Evolutionary conservation across 768 basidiomycete genomes (phyloP).

Genomic region (Pluteus cervinus): DNA sequence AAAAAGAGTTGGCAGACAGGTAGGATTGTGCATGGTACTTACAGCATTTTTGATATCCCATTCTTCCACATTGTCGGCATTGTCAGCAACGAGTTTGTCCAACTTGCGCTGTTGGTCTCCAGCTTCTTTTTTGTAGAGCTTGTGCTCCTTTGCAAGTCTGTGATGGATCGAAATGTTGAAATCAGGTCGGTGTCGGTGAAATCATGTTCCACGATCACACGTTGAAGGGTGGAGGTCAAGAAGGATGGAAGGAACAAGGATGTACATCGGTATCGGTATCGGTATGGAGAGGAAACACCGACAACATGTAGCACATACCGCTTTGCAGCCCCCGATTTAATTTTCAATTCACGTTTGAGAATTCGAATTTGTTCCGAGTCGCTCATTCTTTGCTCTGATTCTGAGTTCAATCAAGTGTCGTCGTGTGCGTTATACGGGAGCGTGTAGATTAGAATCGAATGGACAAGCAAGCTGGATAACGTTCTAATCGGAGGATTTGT

Average conservation of each 20-base stretch:
- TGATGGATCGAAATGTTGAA: background rate
- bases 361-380: too few species aligned
- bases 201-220: background rate
- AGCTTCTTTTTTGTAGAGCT: conserved; percentile 60
- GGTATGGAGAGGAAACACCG: conserved; percentile 9
- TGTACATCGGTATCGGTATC: conserved; percentile 10
- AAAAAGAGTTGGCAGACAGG: background rate
- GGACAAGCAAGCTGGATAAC: too few species aligned
- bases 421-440: too few species aligned
- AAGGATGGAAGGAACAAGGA: conserved; percentile 2
- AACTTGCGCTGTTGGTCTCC: conserved; percentile 50
- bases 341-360: conserved; percentile 81
- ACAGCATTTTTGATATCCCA: conserved; percentile 79
- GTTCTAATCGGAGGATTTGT: too few species aligned
- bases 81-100: conserved; percentile 55
- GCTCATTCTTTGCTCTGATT: too few species aligned
- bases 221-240: conserved; percentile 3
- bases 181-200: background rate
- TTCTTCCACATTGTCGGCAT: conserved; percentile 54
- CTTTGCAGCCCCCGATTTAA: conserved; percentile 62
- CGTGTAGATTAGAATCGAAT: too few species aligned
- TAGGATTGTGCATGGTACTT: conserved; percentile 19
- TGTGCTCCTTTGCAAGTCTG: conserved; percentile 66
- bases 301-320: conserved; percentile 52
- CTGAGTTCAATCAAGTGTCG: too few species aligned